phyloP scores from a whole-genome alignment of 345 rosid genomes.

The Psidium friedrichsthalianum region DNA sequence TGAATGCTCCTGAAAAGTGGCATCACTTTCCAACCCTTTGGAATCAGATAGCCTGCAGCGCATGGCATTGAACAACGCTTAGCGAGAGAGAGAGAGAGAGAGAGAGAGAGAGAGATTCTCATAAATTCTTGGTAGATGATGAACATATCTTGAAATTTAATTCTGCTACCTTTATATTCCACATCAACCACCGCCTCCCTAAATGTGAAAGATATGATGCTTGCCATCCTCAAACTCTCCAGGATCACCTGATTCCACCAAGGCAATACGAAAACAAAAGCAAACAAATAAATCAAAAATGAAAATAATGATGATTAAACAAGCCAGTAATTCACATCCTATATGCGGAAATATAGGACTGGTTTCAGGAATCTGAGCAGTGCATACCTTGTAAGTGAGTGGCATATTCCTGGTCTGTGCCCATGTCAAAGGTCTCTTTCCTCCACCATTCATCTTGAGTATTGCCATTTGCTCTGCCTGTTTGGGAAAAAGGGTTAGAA shows the following conservation, averaged over 20 bases:
- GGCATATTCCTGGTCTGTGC: constrained; percentile 76
- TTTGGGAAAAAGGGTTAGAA: neutral
- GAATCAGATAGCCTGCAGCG: constrained; percentile 64
- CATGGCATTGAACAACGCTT: neutral
- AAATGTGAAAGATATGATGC: constrained; percentile 85
- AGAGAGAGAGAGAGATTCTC: neutral
- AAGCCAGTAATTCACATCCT: neutral
- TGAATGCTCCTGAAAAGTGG: constrained; percentile 95
- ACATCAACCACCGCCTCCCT: constrained; percentile 86
- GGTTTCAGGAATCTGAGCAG: neutral
- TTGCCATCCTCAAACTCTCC: constrained; percentile 85
- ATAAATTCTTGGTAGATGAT: neutral
- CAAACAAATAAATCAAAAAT: neutral
- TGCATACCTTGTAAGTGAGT: constrained; percentile 46
- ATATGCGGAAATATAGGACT: neutral
- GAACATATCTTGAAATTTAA: neutral
- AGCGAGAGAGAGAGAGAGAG: neutral
- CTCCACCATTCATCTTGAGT: constrained; percentile 35
- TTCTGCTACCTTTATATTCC: constrained; percentile 58
- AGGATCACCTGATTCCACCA: constrained; percentile 26
- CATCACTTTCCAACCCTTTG: constrained; percentile 99
- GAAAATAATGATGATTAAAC: neutral
- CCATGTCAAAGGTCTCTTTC: constrained; percentile 55
- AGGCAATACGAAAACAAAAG: neutral
- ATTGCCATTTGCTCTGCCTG: constrained; percentile 67